Base-by-base conservation (phyloP, 2,329 filamentous ascomycete genomes). In the Alternaria angustiovoidea region DNA sequence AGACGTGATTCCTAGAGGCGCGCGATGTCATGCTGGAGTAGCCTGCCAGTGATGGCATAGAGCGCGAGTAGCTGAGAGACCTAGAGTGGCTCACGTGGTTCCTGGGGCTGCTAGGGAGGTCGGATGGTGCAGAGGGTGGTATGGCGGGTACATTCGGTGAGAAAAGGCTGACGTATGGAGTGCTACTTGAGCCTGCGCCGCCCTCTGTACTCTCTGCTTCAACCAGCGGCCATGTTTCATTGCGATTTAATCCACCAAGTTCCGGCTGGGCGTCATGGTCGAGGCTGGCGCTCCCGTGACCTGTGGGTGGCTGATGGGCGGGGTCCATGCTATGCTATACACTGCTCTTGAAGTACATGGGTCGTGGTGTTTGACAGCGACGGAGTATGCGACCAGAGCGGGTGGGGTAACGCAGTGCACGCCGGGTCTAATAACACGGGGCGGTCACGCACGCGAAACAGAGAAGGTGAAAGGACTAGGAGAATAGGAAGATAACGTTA, bases 141-240 rank as follows among this genome's bases (percentile, higher is more conserved):
- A 66, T 57, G 6, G 67, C 61, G 16, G 70, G 62, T 24, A 67
- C 48, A 42, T 64, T 57, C 39, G 71, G 64, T 18, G 75, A 71
- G 68, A 78, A 74, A 63, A 74, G 69, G 43, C 65, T 71, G 59
- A 69, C 61, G 49, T 66, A 69, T 32, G 70, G 64, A 32, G 68
- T 47, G 44, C 24, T 65, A 58, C 53, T 60, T 22, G 61, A 54
- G 39, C 53, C 60, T 24, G 44, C 39, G 51, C 39, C 55, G 48
- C 42, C 57, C 47, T 55, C 63, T 41, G 62, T 58, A 38, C 54
- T 51, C 28, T 67, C 59, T 42, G 47, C 49, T 12, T 66, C 51
- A 22, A 48, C 47, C 26, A 59, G 54, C 20, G 64, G 48, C 65
- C 65, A 67, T 54, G 64, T 62, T 55, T 66, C 68, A 54, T 22